Evolutionary conservation across 2,329 filamentous ascomycete genomes (phyloP).

Genomic region (Sporothrix dimorphospora): DNA sequence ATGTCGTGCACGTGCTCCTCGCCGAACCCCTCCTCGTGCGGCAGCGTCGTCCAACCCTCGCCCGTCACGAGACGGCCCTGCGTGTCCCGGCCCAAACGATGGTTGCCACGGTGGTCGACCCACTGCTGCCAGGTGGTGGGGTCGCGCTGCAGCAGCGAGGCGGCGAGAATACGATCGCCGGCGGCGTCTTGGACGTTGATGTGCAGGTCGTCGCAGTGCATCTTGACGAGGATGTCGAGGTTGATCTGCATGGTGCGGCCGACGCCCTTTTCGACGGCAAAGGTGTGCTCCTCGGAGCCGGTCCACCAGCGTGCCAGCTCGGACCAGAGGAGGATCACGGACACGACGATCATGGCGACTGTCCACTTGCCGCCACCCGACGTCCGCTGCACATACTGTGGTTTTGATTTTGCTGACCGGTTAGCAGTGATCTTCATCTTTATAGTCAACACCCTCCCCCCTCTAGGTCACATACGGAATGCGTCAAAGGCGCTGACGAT

Average conservation of each 20-base stretch:
- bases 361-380: slow-evolving; percentile 93
- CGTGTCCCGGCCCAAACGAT: slow-evolving; percentile 60
- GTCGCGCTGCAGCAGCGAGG: slow-evolving; percentile 71
- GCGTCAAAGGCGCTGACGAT: slow-evolving; percentile 91
- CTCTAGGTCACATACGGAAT: slow-evolving; percentile 72
- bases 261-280: slow-evolving; percentile 90
- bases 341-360: slow-evolving; percentile 75
- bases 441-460: not conserved
- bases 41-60: slow-evolving; percentile 58
- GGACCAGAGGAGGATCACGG: slow-evolving; percentile 72
- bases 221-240: slow-evolving; percentile 86
- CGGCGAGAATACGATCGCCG: slow-evolving; percentile 88
- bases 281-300: slow-evolving; percentile 83
- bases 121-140: slow-evolving; percentile 81
- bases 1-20: slow-evolving; percentile 94
- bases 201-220: slow-evolving; percentile 87
- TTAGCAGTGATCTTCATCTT: slow-evolving; percentile 21
- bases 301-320: slow-evolving; percentile 83
- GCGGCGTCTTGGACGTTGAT: slow-evolving; percentile 96
- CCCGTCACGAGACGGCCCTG: slow-evolving; percentile 60
- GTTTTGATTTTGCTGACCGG: slow-evolving; percentile 83
- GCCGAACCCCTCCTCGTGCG: slow-evolving; percentile 66
- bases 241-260: slow-evolving; percentile 91
- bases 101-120: slow-evolving; percentile 70
- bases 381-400: slow-evolving; percentile 84